A percentile compares a stretch with the other conserved stretches of the same genome.
Evolutionary conservation across 305 asterid species (phyloP).

Genomic region (Caryopteris hybrid): DNA sequence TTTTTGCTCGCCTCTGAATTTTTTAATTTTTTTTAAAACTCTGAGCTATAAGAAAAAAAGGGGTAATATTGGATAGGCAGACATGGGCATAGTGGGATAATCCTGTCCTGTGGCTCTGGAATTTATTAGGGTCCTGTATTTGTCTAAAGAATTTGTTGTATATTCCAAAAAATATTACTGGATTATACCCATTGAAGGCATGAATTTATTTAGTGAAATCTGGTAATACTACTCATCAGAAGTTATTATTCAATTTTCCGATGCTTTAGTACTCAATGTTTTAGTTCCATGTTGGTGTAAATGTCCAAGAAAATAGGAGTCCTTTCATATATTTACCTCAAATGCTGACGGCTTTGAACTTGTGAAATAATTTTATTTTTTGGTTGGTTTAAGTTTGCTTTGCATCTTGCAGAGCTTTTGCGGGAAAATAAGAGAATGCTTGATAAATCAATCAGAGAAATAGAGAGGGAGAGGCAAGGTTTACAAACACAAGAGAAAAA

Average conservation of each 20-base stretch:
- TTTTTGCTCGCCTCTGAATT: too few species aligned
- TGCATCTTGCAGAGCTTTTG: conserved; percentile 65
- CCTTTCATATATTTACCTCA: conserved; percentile 42
- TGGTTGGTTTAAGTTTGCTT: background rate
- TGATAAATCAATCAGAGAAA: conserved; percentile 92
- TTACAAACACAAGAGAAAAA: conserved; percentile 94
- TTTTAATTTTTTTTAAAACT: too few species aligned
- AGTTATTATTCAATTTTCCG: background rate
- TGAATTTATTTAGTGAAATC: too few species aligned
- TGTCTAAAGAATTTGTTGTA: too few species aligned
- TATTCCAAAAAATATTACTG: too few species aligned
- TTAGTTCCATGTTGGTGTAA: background rate
- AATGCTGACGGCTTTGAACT: conserved; percentile 1
- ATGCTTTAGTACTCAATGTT: background rate
- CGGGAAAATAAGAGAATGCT: conserved; percentile 98
- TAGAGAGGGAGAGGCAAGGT: conserved; percentile 97
- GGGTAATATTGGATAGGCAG: too few species aligned
- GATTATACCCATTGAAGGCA: background rate
- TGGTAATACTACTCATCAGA: background rate
- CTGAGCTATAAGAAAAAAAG: too few species aligned
- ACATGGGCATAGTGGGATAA: too few species aligned
- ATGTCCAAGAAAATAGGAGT: conserved; percentile 41
- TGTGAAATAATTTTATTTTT: too few species aligned
- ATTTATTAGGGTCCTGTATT: background rate
- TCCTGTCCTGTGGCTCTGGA: too few species aligned